phyloP scores from a whole-genome alignment of 2,329 filamentous ascomycete species.

The Apiospora saccharicola region DNA sequence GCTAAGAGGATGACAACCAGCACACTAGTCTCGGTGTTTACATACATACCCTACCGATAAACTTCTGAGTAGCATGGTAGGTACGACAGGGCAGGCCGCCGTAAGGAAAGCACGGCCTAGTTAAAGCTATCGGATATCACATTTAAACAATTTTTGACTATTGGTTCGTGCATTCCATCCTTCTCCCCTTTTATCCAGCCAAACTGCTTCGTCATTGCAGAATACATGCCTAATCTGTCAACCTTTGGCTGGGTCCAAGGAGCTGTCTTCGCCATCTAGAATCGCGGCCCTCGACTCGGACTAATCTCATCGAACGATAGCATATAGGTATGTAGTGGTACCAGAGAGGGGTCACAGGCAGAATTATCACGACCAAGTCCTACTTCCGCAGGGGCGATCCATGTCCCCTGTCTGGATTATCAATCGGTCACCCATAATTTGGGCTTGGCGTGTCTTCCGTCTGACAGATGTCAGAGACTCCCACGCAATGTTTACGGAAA shows the following conservation, averaged over 20 bases:
- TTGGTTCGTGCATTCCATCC: conserved; percentile 10
- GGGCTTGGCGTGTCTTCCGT: neutral
- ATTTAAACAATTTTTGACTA: conserved; percentile 8
- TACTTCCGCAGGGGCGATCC: neutral
- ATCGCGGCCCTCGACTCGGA: neutral
- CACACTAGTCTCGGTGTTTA: neutral
- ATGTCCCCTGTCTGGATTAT: conserved; percentile 3
- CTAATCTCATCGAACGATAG: neutral
- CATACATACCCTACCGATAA: too few species aligned
- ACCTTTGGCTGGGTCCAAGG: neutral
- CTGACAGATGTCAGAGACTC: conserved; percentile 1
- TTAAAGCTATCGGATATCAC: neutral
- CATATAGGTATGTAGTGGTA: neutral
- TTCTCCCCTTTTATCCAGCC: neutral
- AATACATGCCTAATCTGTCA: neutral
- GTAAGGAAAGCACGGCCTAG: neutral
- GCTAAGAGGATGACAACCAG: too few species aligned
- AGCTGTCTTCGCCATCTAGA: neutral
- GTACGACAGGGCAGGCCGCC: too few species aligned
- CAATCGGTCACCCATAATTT: neutral
- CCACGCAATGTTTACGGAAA: neutral
- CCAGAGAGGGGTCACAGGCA: neutral
- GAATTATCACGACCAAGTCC: neutral
- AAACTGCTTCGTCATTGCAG: neutral
- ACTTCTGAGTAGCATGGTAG: too few species aligned